Percentiles rank a stretch among this genome's conserved stretches.
These are phyloP conservation scores for Castanea mollissima DNA, from an alignment of 306 rosid species.

Conservation along the genomic window DNA sequence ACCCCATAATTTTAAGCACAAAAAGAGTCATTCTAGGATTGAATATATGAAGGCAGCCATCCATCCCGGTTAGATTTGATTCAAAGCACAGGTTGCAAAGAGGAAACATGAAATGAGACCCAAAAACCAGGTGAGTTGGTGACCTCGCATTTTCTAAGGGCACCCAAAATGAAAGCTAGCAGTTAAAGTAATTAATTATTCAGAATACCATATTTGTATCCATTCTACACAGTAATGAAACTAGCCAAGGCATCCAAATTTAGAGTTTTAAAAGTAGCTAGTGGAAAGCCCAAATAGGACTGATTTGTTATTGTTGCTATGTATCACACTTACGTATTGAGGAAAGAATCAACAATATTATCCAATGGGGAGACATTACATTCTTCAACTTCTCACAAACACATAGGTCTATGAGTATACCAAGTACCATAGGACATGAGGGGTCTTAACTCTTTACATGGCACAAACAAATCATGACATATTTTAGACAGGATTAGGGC, in stretches of 20 bases:
- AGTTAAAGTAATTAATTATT: neutral
- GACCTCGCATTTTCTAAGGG: neutral
- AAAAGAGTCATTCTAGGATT: neutral
- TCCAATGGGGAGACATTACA: neutral
- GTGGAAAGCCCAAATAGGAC: neutral
- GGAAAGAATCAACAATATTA: neutral
- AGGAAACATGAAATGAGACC: neutral
- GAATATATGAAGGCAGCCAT: neutral
- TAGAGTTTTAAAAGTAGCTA: neutral
- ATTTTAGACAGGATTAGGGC: neutral
- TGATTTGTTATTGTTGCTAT: neutral
- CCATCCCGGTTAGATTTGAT: neutral
- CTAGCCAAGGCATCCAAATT: neutral
- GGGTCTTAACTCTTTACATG: neutral
- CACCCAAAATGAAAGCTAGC: neutral
- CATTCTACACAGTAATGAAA: neutral
- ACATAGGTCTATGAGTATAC: neutral
- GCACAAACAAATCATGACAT: neutral
- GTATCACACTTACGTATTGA: neutral
- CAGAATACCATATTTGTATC: neutral
- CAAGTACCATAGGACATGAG: neutral
- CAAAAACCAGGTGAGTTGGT: neutral
- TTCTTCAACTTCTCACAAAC: neutral
- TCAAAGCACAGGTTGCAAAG: neutral
- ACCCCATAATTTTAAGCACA: slow-evolving; percentile 2